Evolutionary conservation across 345 rosid genomes (phyloP), one percentile per base, ranked within the genome.

Genomic region (Populus ilicifolia): DNA sequence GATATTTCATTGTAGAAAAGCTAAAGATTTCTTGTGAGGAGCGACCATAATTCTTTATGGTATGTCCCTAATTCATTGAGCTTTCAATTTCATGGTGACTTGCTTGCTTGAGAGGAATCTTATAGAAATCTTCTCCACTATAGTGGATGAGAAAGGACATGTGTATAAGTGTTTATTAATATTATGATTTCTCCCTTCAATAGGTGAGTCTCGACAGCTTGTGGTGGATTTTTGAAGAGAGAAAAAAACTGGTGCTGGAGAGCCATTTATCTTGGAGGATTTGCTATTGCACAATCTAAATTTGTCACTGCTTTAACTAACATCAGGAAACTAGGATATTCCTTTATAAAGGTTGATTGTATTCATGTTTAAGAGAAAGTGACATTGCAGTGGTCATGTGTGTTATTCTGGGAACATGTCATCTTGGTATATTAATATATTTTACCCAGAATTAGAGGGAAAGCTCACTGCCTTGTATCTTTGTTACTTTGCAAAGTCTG

Each of bases 1-100:
- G 92, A 87, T 83, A 44, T 85, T 80, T 81, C 89, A 74, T 81
- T 86, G 68, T 90, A 90, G 85, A 75, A 83, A 81, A 81, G 85
- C 79, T 69, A 81, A 82, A 74, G 77, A 65, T 81, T 82, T 78
- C 79, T 71, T 85, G 67, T 81, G 86, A 75, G 88, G 86, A 85
- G 89, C 76, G 81, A 87, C 80, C 75, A 74, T 85, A 79, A 63
- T 82, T 61, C 71, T 77, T 70, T 84, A 78, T 88, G 97, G 97
- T 91, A 93, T 87, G 93, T 83, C 79, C 82, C 82, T 81, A 76
- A 77, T 84, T 83, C 76, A 78, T 65, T 75, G 73, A 76, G 74
- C 77, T 83, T 81, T 66, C 36, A 23, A 66, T 72, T 73, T 72
- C 67, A 65, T 46, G 77, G 63, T 63, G 54, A 36, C 81, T 79